Base-by-base conservation (phyloP, 306 rosid species). In the Abrus precatorius region DNA sequence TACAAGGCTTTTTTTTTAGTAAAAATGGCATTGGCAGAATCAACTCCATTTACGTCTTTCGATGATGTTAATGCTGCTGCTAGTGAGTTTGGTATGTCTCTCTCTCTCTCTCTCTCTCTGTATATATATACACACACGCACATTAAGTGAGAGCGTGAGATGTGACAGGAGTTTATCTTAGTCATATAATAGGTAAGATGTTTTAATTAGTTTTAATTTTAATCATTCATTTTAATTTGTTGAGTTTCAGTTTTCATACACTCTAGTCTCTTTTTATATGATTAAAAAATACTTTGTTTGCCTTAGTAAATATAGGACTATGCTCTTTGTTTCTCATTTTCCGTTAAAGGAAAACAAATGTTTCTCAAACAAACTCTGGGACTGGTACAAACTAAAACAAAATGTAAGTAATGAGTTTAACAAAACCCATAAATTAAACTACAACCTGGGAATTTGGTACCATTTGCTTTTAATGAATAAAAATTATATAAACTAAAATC, bases 81-180 rank as follows among this genome's bases (percentile, higher is more conserved):
- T 41, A 30, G 14, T 30, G 89, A 83, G 55, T 86, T 83, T 6
- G 87, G 89, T 86, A 83, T 14, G 83, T 78, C 20, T 20, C 20
- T 20, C 20, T 20, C 20, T 20, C 20, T 20, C 20, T 20, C 20
- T 20, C 20, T 20, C 20, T 20, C 20, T 20, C 20, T 20, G 20
- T 20, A 20, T 20, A 20, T 20, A 20, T 20, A 20, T 0, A 20
- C 20, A 0, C 20, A 20, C 20, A 20, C 20, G 0, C 20, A 20
- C 20, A 20, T 20, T 20, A 20, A 20, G 20, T 20, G 20, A 20
- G 20, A 20, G 20, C 20, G 20, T 20, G 20, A 20, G 20, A 20
- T 20, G 20, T 20, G 20, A 20, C 20, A 20, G 20, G 20, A 20
- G 20, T 20, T 20, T 20, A 20, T 20, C 20, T 20, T 20, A 0